Evolutionary conservation across 148 eudicot species (phyloP).

Genomic region (Pouteria glomerata): DNA sequence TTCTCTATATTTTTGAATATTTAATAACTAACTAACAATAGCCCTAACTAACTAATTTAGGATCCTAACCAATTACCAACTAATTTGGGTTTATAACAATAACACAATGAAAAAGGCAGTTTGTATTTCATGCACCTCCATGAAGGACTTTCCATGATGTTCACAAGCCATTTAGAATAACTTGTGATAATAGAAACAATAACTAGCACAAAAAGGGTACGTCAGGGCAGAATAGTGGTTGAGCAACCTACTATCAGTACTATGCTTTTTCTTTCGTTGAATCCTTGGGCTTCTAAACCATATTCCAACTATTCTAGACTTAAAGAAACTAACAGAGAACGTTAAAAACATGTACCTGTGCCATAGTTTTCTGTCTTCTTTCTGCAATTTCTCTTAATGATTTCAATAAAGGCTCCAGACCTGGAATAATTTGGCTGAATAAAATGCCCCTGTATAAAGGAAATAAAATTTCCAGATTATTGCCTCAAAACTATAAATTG

Average conservation of each 20-base stretch:
- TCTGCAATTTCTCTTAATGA: constrained; percentile 57
- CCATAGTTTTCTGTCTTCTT: constrained; percentile 60
- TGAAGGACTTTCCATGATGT: not conserved
- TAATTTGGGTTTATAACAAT: too few species aligned
- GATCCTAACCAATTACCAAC: too few species aligned
- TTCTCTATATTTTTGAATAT: too few species aligned
- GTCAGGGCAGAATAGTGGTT: not conserved
- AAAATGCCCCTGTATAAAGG: constrained; percentile 56
- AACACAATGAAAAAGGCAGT: not conserved
- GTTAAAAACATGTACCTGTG: constrained; percentile 49
- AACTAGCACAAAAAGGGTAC: not conserved
- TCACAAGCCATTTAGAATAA: not conserved
- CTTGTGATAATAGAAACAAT: not conserved
- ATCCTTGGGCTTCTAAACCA: not conserved
- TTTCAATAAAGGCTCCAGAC: constrained; percentile 68
- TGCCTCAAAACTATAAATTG: not conserved
- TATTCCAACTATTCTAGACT: not conserved
- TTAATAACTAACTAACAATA: too few species aligned
- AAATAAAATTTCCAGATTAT: not conserved
- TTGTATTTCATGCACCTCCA: not conserved
- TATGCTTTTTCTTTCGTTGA: not conserved
- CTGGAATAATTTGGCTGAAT: constrained; percentile 81
- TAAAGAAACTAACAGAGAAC: not conserved
- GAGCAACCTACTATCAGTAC: too few species aligned
- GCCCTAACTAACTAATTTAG: too few species aligned